Evolutionary conservation across 768 basidiomycete species (phyloP), one percentile per base, ranked within the genome.

Genomic region (Tulasnella sp.): DNA sequence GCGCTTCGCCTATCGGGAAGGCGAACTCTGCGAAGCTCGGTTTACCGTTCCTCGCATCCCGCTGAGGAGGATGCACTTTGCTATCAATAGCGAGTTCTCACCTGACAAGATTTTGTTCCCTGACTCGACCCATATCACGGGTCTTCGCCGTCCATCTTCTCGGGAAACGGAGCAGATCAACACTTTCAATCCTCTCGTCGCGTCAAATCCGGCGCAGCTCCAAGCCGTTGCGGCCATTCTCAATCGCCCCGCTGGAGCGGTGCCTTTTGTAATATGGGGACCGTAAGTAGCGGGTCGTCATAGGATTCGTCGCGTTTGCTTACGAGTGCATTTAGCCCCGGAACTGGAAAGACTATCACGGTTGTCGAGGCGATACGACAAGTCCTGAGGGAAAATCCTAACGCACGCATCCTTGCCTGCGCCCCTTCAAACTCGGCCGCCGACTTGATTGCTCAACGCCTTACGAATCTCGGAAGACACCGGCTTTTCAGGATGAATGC

Each of bases 271-370:
- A 39, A 74, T 78, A 18, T 78, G 37, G 35, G 77, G 77, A 11
- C 77, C 77, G 77, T 78, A 73, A 74, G 77, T 78, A 42, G 5
- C 2, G 20, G 48, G 16, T 15, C 39, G 15, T 32, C 48, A 18
- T 20, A 6, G 20, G 2, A 23, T 48, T 6, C 15, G 11, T 70
- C 13, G 6, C 29, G 37, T 48, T 35, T 51, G 74, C 29, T 70
- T 32, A 77, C 23, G 10, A 5, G 2, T 77, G 2, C 23, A 2
- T 44, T 23, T 39, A 78, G 77, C 3, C 72, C 77, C 11, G 77
- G 77, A 5, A 78, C 77, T 23, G 77, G 77, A 39, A 78, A 78
- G 57, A 78, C 77, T 29, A 71, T 78, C 20, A 78, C 77, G n/a
- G 42, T 78, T 2, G 72, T 78, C 15, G 77, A 78, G n/a, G 77